Evolutionary conservation across 1,139 yeast species (phyloP).

Genomic region (Meyerozyma elateridarum): DNA sequence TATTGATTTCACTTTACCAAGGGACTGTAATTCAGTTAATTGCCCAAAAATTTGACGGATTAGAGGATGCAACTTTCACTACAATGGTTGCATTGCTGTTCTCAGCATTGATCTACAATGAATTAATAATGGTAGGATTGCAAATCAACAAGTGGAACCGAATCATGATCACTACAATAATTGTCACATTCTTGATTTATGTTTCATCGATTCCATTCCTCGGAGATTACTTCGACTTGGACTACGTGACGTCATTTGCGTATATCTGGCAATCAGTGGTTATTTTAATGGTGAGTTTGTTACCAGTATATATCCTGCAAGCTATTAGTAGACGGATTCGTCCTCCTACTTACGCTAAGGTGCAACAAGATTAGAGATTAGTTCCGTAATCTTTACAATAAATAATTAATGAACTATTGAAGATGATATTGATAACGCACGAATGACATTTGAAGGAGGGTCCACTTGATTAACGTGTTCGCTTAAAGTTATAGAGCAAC

Average conservation of each 20-base stretch:
- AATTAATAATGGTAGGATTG: constrained; percentile 87
- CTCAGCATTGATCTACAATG: constrained; percentile 76
- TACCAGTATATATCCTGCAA: constrained; percentile 88
- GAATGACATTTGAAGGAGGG: too few species aligned
- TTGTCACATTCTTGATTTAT: constrained; percentile 64
- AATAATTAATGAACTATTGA: neutral
- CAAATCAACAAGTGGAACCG: constrained; percentile 89
- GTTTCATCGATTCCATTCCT: constrained; percentile 77
- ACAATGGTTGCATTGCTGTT: constrained; percentile 82
- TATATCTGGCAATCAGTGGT: constrained; percentile 69
- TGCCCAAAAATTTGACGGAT: constrained; percentile 70
- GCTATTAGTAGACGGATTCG: constrained; percentile 67
- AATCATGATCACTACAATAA: constrained; percentile 68
- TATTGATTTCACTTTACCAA: constrained; percentile 78
- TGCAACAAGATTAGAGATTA: constrained; percentile 55
- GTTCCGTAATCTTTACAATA: neutral
- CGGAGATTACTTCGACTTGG: constrained; percentile 75
- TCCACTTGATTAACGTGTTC: neutral
- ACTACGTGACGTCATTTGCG: constrained; percentile 50
- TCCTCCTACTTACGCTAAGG: constrained; percentile 98
- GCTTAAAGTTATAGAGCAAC: neutral
- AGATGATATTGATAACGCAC: neutral
- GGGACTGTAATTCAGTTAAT: constrained; percentile 78
- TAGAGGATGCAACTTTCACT: constrained; percentile 51
- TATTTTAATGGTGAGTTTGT: constrained; percentile 63